Percentiles rank a stretch among this genome's conserved stretches.
Evolutionary conservation across 106 monocot species (phyloP).

Genomic region (Dendrobium nobile): DNA sequence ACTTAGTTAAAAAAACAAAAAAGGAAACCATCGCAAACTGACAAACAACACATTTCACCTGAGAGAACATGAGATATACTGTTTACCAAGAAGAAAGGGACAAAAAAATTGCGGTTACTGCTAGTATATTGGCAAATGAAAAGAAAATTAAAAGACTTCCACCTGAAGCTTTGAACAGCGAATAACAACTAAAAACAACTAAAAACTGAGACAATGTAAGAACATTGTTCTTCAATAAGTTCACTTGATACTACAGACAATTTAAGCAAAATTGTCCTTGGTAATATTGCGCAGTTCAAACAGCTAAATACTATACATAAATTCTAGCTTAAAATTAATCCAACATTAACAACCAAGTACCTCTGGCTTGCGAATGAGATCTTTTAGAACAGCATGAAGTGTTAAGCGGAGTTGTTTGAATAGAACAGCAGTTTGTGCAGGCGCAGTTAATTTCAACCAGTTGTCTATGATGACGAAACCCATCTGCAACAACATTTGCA

Average conservation of each 20-base stretch:
- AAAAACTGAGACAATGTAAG: too few species aligned
- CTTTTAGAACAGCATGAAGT: slow-evolving; percentile 79
- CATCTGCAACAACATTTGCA: slow-evolving; percentile 27
- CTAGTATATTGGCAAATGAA: not conserved
- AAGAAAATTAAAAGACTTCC: not conserved
- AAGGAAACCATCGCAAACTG: not conserved
- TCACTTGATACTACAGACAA: too few species aligned
- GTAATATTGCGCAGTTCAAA: too few species aligned
- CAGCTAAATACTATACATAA: not conserved
- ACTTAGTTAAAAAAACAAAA: not conserved
- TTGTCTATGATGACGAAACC: slow-evolving; percentile 73
- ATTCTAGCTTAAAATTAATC: not conserved
- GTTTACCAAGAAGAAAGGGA: not conserved
- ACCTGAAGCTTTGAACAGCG: not conserved
- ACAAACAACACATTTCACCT: not conserved
- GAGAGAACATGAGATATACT: not conserved
- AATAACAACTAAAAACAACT: not conserved
- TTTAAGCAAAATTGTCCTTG: too few species aligned
- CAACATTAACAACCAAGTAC: slow-evolving; percentile 23
- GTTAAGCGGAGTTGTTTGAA: slow-evolving; percentile 91
- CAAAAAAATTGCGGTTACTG: not conserved
- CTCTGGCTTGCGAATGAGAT: slow-evolving; percentile 76
- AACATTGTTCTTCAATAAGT: too few species aligned
- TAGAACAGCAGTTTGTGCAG: slow-evolving; percentile 93
- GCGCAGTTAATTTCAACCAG: slow-evolving; percentile 87